Evolutionary conservation across 1,284 basidiomycete species (phyloP), one percentile per base, ranked within the genome.

Genomic region (Cryptococcus maquisensis): DNA sequence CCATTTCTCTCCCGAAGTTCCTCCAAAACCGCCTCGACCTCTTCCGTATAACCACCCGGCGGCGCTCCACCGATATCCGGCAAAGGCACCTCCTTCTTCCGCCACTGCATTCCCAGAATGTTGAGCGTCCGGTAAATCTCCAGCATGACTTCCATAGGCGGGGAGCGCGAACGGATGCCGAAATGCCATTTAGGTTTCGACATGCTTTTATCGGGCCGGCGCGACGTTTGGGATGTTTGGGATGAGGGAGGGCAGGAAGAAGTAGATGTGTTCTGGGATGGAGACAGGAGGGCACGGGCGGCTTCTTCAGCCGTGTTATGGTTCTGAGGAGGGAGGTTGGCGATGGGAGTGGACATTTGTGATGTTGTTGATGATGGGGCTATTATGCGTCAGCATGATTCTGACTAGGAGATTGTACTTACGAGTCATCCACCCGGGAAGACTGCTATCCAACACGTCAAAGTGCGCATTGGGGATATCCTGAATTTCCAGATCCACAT

Each of bases 61-160:
- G 70, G 66, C 6, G 65, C 52, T 4, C 65, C 62, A 2, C 86
- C 86, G 67, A 90, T 87, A 54, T 85, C 76, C 55, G 81, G 84
- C 24, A 87, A 76, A 52, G 86, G 83, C 41, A 89, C 84, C 28
- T 78, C 76, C 53, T 79, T 78, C 57, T 68, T 66, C 43, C 77
- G 76, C 94, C 95, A 98, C 75, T 98, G 92, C 91, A 98, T 97
- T 18, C 89, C 90, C n/a, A 98, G 80, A 53, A 85, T 80, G 76
- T 89, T 88, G 54, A 98, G 78, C 51, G 94, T 96, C 59, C 90
- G 81, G 78, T 98, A 98, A 54, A 98, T 96, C 80, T 98, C 95
- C 23, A 97, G 79, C 94, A 98, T 97, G 43, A 98, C 95, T 74
- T 98, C 95, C 91, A 98, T 96, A 20, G 95, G 95, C 43, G 93